Percentiles rank a stretch among this genome's conserved stretches.
phyloP scores from a whole-genome alignment of 2,329 filamentous ascomycete species.

The Hypomyces rosellus region DNA sequence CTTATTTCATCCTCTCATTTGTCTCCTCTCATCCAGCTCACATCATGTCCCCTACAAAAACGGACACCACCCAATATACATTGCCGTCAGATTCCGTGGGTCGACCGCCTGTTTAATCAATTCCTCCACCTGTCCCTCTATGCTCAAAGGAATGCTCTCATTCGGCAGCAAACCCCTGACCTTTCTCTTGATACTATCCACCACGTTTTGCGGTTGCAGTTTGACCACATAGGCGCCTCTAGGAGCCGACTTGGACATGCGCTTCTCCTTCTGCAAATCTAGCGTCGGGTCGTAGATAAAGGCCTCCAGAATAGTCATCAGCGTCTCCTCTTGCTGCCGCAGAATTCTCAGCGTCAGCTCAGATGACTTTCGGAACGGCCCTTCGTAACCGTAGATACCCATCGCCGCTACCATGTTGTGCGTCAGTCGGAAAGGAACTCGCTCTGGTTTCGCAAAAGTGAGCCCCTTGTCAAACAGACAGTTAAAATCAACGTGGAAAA shows the following conservation, averaged over 20 bases:
- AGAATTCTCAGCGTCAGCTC: constrained; percentile 82
- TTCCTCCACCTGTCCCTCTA: constrained; percentile 96
- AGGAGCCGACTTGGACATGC: constrained; percentile 18
- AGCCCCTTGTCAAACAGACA: constrained; percentile 97
- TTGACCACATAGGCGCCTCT: constrained; percentile 37
- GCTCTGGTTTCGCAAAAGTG: constrained; percentile 90
- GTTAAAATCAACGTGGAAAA: constrained; percentile 99
- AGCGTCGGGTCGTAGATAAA: constrained; percentile 96
- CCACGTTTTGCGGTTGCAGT: constrained; percentile 62
- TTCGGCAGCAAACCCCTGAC: constrained; percentile 75
- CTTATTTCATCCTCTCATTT: neutral
- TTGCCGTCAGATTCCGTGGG: constrained; percentile 71
- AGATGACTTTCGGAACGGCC: constrained; percentile 83
- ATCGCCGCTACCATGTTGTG: constrained; percentile 99
- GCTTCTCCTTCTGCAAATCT: constrained; percentile 72
- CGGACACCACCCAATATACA: constrained; percentile 94
- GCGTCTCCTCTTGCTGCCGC: constrained; percentile 85
- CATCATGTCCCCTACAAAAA: constrained; percentile 39
- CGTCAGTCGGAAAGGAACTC: constrained; percentile 91
- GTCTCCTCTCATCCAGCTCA: neutral
- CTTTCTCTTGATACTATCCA: constrained; percentile 84
- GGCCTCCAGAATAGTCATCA: constrained; percentile 95
- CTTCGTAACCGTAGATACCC: constrained; percentile 89
- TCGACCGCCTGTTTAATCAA: constrained; percentile 82
- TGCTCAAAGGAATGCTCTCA: constrained; percentile 86